phyloP scores from a whole-genome alignment of 768 basidiomycete genomes.

The Naganishia randhawae region DNA sequence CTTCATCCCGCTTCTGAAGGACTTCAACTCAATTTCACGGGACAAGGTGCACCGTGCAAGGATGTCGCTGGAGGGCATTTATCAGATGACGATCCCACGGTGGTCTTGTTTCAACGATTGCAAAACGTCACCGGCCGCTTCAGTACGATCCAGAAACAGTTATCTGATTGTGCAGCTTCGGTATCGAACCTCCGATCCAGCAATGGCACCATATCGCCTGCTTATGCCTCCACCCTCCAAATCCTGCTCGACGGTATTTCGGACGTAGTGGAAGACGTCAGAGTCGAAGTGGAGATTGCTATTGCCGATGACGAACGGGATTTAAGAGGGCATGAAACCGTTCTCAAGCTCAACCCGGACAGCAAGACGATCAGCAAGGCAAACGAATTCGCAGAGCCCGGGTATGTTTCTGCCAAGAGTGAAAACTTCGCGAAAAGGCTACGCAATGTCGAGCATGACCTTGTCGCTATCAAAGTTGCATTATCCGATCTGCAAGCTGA shows the following conservation, averaged over 20 bases:
- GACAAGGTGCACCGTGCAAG: not conserved
- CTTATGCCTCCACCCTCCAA: conserved; percentile 30
- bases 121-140: conserved; percentile 37
- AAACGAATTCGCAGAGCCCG: conserved; percentile 26
- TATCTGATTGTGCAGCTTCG: conserved; percentile 43
- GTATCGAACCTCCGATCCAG: conserved; percentile 26
- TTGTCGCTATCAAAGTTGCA: conserved; percentile 39
- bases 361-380: not conserved
- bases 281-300: conserved; percentile 49
- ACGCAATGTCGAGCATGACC: conserved; percentile 42
- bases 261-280: conserved; percentile 50
- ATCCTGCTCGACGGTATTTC: conserved; percentile 43
- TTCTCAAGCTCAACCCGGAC: conserved; percentile 38
- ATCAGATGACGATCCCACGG: not conserved
- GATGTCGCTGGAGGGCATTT: not conserved
- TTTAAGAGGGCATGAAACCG: conserved; percentile 43
- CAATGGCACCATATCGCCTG: conserved; percentile 22
- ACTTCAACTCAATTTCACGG: conserved; percentile 9
- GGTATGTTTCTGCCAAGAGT: not conserved
- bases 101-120: conserved; percentile 27
- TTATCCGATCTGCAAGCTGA: conserved; percentile 35
- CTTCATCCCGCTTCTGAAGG: not conserved
- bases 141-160: conserved; percentile 35
- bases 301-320: conserved; percentile 48
- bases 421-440: conserved; percentile 35